Evolutionary conservation across 148 eudicot genomes (phyloP).

Genomic region (Chenopodium suecicum): DNA sequence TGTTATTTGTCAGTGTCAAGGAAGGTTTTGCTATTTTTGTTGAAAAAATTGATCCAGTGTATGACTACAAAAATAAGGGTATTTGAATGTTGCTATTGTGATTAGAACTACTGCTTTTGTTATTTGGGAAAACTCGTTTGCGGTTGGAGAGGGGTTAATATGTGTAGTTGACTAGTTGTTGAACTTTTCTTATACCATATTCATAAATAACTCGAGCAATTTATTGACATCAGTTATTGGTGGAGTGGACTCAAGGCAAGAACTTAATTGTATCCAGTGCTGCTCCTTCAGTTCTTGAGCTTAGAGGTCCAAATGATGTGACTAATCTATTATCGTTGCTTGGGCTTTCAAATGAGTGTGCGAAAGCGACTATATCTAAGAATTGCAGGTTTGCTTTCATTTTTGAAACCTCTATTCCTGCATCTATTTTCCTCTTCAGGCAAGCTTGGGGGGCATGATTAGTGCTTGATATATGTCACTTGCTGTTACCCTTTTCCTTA

Average conservation of each 20-base stretch:
- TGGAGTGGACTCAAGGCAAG: slow-evolving; percentile 92
- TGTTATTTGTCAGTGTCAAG: neutral
- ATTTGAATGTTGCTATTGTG: neutral
- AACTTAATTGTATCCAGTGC: slow-evolving; percentile 77
- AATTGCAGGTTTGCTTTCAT: slow-evolving; percentile 66
- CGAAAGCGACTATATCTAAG: slow-evolving; percentile 83
- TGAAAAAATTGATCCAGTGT: neutral
- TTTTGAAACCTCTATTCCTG: neutral
- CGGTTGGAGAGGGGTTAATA: too few relatives aligned
- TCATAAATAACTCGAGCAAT: neutral
- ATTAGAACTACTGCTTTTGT: neutral
- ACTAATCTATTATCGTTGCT: slow-evolving; percentile 67
- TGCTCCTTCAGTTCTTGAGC: slow-evolving; percentile 73
- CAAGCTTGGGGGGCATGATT: neutral
- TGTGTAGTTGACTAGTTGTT: too few relatives aligned
- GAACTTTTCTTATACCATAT: neutral
- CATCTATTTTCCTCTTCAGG: neutral
- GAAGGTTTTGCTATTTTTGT: neutral
- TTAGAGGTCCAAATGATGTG: slow-evolving; percentile 91
- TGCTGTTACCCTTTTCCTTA: neutral
- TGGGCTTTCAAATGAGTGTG: slow-evolving; percentile 71
- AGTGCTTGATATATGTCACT: neutral
- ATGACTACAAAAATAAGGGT: neutral
- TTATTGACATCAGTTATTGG: slow-evolving; percentile 54
- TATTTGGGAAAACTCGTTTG: too few relatives aligned